Percentiles rank a stretch among this genome's conserved stretches.
phyloP scores from a whole-genome alignment of 768 basidiomycete species.

The Pisolithus microcarpus region DNA sequence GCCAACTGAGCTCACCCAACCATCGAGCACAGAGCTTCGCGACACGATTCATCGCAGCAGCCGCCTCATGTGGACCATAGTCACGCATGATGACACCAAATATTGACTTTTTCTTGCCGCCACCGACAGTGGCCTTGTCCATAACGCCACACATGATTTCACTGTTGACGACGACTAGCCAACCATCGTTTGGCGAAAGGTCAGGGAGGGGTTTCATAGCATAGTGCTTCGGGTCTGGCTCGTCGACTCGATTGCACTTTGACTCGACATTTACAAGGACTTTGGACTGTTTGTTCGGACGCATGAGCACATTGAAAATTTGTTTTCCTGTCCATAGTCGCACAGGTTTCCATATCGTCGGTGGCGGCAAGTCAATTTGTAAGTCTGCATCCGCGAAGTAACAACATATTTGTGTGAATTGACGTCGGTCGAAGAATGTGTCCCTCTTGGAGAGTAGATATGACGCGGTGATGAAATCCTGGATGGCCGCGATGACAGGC shows the following conservation, averaged over 20 bases:
- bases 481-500: slow-evolving; percentile 98
- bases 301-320: slow-evolving; percentile 95
- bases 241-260: slow-evolving; percentile 87
- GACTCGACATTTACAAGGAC: slow-evolving; percentile 93
- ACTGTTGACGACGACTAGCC: slow-evolving; percentile 93
- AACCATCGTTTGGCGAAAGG: slow-evolving; percentile 94
- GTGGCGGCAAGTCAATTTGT: slow-evolving; percentile 93
- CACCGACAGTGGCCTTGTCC: slow-evolving; percentile 97
- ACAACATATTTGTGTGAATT: slow-evolving; percentile 95
- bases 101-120: slow-evolving; percentile 98
- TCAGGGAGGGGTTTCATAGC: slow-evolving; percentile 66
- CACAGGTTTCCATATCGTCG: slow-evolving; percentile 87
- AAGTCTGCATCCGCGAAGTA: slow-evolving; percentile 88
- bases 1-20: slow-evolving; percentile 55
- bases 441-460: slow-evolving; percentile 92
- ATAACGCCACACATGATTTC: slow-evolving; percentile 99
- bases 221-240: slow-evolving; percentile 60
- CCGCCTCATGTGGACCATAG: slow-evolving; percentile 92
- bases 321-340: slow-evolving; percentile 98
- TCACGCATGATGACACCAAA: slow-evolving; percentile 97
- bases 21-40: slow-evolving; percentile 95
- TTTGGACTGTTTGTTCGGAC: slow-evolving; percentile 76
- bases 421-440: slow-evolving; percentile 84
- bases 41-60: slow-evolving; percentile 89
- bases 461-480: slow-evolving; percentile 99